Evolutionary conservation across 805 yeast species (phyloP).

Genomic region (Teunomyces panamensis): DNA sequence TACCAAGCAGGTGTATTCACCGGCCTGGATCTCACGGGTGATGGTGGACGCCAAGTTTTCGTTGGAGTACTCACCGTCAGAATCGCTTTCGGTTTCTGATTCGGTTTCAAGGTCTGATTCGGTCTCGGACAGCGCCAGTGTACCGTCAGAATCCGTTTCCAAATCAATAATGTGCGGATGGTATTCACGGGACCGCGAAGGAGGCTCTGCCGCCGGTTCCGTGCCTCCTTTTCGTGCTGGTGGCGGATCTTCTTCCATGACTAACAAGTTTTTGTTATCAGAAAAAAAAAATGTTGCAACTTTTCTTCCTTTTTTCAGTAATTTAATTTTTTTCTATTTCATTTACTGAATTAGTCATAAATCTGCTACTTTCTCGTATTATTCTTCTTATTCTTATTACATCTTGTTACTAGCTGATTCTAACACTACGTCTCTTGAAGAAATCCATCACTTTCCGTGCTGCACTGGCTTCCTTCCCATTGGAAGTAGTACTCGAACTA

Average conservation of each 20-base stretch:
- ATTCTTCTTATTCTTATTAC: neutral
- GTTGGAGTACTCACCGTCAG: conserved; percentile 15
- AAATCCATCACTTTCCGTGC: conserved; percentile 78
- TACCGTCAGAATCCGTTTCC: conserved; percentile 6
- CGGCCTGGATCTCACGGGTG: conserved; percentile 56
- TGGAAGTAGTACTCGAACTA: conserved; percentile 23
- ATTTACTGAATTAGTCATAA: neutral
- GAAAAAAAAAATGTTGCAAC: neutral
- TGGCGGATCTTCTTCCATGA: conserved; percentile 6
- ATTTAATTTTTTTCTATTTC: neutral
- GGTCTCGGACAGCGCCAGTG: neutral
- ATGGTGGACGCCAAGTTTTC: conserved; percentile 43
- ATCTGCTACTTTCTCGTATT: neutral
- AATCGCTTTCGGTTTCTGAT: conserved; percentile 7
- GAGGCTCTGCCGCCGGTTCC: neutral
- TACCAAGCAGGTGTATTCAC: conserved; percentile 79
- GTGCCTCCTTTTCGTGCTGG: conserved; percentile 3
- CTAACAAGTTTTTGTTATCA: no score
- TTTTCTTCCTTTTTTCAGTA: neutral
- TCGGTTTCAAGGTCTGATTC: conserved; percentile 7
- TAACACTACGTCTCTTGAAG: conserved; percentile 59
- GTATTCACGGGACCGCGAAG: conserved; percentile 1
- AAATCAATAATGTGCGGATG: conserved; percentile 11
- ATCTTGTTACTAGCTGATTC: conserved; percentile 16
- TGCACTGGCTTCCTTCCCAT: conserved; percentile 62